Conservation (phyloP, 768 basidiomycete species). For the Leccinum imitatum region DNA sequence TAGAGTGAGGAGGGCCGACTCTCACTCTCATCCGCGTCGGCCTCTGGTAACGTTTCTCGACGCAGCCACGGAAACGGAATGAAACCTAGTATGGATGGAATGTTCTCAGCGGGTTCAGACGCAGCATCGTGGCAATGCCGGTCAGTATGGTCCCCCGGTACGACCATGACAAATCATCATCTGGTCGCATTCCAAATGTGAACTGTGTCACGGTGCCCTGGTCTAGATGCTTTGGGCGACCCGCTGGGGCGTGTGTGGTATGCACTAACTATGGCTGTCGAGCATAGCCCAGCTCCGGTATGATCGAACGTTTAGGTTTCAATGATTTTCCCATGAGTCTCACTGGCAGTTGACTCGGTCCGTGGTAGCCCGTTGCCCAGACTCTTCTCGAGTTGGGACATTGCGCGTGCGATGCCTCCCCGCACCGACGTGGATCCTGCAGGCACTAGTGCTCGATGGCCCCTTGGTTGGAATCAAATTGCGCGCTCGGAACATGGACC, state of each 20-base stretch:
- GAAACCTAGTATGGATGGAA: conserved; percentile 16
- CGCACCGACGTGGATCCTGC: conserved; percentile 18
- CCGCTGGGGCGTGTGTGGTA: conserved; percentile 10
- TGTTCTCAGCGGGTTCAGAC: conserved; percentile 12
- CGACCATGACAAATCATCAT: conserved; percentile 10
- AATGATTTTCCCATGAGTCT: conserved; percentile 16
- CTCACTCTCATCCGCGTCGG: conserved; percentile 19
- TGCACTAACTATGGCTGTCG: conserved; percentile 16
- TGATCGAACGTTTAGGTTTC: conserved; percentile 29
- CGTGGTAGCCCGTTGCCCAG: conserved; percentile 11
- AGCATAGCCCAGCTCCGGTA: conserved; percentile 32
- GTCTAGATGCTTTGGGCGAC: conserved; percentile 11
- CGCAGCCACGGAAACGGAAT: conserved; percentile 21
- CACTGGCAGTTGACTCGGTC: conserved; percentile 6
- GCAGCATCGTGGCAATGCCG: conserved; percentile 27
- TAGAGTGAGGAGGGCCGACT: conserved; percentile 14
- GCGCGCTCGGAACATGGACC: conserved; percentile 1
- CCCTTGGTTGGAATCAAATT: conserved; percentile 4
- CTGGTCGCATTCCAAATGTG: conserved; percentile 11
- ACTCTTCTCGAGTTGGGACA: conserved; percentile 10
- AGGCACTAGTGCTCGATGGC: conserved; percentile 5
- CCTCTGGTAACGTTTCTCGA: conserved; percentile 16
- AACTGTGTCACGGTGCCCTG: conserved; percentile 1
- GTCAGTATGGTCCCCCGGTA: conserved; percentile 6
- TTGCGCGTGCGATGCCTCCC: conserved; percentile 5